Base-by-base conservation (phyloP, 805 yeast genomes). In the Metschnikowia reukaufii region DNA sequence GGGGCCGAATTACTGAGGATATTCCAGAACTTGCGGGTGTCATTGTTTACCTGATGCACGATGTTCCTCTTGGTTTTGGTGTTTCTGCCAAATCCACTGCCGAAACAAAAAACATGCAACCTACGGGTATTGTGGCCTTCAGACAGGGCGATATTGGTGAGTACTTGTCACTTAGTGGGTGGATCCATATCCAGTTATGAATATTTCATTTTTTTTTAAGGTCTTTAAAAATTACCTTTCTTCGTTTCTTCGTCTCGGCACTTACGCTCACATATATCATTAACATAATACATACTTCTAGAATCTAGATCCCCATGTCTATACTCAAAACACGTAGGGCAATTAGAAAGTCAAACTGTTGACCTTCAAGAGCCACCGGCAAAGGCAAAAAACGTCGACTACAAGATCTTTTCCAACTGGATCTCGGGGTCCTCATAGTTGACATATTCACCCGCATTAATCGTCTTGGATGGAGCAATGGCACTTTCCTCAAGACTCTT, bases 101-200 rank as follows among this genome's bases (percentile, higher is more conserved):
- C 29, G 99, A 92, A 64, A 82, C 94, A 19, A 83, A 94, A 66
- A 81, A 82, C 62, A 73, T 90, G 59, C 96, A 87, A 65, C 99
- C 99, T 47, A 92, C 96, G 20, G 94, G 84, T 19, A 91, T 94
- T 42, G 96, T 92, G 13, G 96, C 96, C 4, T 92, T 88, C 67
- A 84, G 99, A 78, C 99, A 94, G 66, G 88, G 95, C 56, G 99
- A 94, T 73, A 88, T 94, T 56, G 99, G 99, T 54, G 99, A 94
- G 69, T 94, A 89, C 63, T 77, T 94, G 63, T 89, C n/a, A n/a
- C n/a, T n/a, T 99, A 79, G 98, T 94, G 61, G 99, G 92, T 75
- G 98, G 94, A 68, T 89, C 97, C 34, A 72, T 92, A 56, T 92
- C 94, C 63, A 88, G 97, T 19, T 90, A 45, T 15, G 31, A 6